phyloP scores from a whole-genome alignment of 108 stramenopile species.

The Cyclotella sp. region DNA sequence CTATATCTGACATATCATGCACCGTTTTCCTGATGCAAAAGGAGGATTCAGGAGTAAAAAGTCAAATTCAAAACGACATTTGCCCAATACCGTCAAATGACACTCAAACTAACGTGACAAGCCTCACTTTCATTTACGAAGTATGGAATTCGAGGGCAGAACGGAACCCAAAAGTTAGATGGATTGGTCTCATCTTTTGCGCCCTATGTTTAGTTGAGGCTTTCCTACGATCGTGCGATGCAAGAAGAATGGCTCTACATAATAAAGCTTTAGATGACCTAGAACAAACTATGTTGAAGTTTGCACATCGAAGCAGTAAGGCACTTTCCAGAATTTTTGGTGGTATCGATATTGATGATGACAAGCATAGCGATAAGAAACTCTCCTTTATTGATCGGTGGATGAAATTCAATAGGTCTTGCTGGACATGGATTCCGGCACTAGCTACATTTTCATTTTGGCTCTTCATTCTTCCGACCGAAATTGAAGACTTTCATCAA shows the following conservation, averaged over 20 bases:
- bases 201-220: conserved; percentile 56
- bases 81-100: conserved; percentile 20
- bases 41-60: conserved; percentile 1
- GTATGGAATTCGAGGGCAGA: conserved; percentile 12
- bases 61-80: conserved; percentile 17
- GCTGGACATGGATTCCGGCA: conserved; percentile 62
- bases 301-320: conserved; percentile 39
- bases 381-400: conserved; percentile 21
- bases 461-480: conserved; percentile 57
- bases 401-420: conserved; percentile 34
- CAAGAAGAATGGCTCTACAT: conserved; percentile 56
- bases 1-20: conserved; percentile 37
- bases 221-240: conserved; percentile 52
- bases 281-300: conserved; percentile 48
- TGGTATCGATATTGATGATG: conserved; percentile 6
- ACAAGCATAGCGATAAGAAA: conserved; percentile 9
- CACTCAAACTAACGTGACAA: conserved; percentile 26
- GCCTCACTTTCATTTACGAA: not conserved
- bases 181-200: conserved; percentile 53
- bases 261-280: conserved; percentile 60
- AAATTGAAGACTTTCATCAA: conserved; percentile 29
- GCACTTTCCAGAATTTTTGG: conserved; percentile 36
- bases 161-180: conserved; percentile 17
- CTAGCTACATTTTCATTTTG: conserved; percentile 54
- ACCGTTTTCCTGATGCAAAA: conserved; percentile 27